A percentile compares a stretch with the other conserved stretches of the same genome.
These are phyloP conservation scores for Phytopythium delawarense DNA, from an alignment of 352 stramenopile species.

Conservation along the genomic window DNA sequence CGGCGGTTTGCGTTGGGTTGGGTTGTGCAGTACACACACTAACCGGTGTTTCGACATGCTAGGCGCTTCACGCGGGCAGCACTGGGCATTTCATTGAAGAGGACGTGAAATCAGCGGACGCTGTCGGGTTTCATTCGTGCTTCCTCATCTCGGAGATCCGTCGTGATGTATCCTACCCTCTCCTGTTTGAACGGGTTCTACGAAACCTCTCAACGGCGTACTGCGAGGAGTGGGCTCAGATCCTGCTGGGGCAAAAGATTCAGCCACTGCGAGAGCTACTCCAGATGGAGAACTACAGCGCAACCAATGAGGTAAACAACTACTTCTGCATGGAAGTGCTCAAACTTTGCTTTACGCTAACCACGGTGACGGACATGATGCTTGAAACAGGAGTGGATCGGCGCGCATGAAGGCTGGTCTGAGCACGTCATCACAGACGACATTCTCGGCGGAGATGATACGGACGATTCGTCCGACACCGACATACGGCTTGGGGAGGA, in stretches of 20 bases:
- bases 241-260: constrained; percentile 59
- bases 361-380: neutral
- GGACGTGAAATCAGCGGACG: constrained; percentile 34
- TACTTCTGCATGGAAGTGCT: neutral
- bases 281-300: constrained; percentile 61
- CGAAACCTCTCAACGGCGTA: constrained; percentile 54
- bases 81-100: constrained; percentile 55
- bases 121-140: constrained; percentile 51
- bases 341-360: neutral
- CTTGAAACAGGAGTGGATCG: constrained; percentile 61
- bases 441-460: constrained; percentile 30
- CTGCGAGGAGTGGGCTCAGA: constrained; percentile 61
- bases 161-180: constrained; percentile 24
- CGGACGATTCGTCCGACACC: constrained; percentile 34
- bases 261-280: constrained; percentile 55
- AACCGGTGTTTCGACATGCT: neutral
- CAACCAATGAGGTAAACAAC: constrained; percentile 63
- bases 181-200: constrained; percentile 54
- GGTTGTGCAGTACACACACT: neutral
- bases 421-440: constrained; percentile 63
- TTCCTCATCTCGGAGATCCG: constrained; percentile 52
- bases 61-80: constrained; percentile 16
- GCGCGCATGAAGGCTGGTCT: constrained; percentile 65
- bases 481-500: constrained; percentile 48
- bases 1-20: neutral